These are phyloP conservation scores for Tephrocybe rancida DNA, from an alignment of 768 basidiomycete genomes.

Conservation along the genomic window DNA sequence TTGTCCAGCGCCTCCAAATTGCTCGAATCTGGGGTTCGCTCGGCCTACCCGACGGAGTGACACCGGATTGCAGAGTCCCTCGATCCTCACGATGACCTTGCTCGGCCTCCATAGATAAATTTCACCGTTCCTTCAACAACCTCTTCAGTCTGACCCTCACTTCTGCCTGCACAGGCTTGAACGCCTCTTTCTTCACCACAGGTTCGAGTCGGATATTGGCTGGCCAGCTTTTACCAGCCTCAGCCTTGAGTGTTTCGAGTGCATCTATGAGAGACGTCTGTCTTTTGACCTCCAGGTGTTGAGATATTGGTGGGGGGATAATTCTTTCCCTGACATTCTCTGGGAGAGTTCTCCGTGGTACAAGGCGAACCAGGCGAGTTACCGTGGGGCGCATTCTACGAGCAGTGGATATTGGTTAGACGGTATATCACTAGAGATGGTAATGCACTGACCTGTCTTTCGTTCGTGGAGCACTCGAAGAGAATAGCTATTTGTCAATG, in stretches of 20 bases:
- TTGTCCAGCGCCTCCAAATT: neutral
- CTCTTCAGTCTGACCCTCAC: constrained; percentile 39
- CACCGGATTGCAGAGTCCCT: neutral
- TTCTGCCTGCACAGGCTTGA: constrained; percentile 38
- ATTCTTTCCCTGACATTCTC: constrained; percentile 28
- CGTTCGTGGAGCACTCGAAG: neutral
- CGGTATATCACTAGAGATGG: neutral
- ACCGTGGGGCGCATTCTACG: constrained; percentile 37
- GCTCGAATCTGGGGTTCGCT: too few species aligned
- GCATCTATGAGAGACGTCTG: constrained; percentile 35
- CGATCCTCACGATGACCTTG: neutral
- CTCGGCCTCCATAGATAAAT: neutral
- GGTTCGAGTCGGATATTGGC: constrained; percentile 48
- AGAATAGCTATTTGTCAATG: constrained; percentile 3
- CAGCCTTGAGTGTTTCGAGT: constrained; percentile 34
- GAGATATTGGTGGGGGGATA: constrained; percentile 32
- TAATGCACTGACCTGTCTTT: neutral
- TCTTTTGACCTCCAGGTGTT: constrained; percentile 33
- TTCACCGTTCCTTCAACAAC: constrained; percentile 44
- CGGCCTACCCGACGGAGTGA: too few species aligned
- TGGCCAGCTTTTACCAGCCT: constrained; percentile 40
- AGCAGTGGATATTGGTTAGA: neutral
- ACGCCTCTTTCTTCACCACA: constrained; percentile 40
- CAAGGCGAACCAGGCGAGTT: constrained; percentile 35
- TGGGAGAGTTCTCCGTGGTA: constrained; percentile 35